Evolutionary conservation across 805 yeast species (phyloP), one percentile per base, ranked within the genome.

Genomic region (Candida taoyuanica): DNA sequence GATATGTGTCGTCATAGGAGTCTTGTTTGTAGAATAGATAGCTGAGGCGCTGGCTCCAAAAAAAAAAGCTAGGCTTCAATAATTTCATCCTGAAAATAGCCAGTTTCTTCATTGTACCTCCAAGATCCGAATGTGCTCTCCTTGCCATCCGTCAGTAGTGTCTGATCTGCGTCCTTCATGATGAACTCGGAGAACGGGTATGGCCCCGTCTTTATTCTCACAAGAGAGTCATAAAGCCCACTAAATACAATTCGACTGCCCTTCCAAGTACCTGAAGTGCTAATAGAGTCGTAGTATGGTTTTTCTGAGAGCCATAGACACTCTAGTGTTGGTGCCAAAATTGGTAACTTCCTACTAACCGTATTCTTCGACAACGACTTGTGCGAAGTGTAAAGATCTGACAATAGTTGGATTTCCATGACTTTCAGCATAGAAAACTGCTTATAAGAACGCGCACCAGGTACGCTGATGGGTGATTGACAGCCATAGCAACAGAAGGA

Each of bases 301-400:
- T 30, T 30, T 26, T 35, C 39, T 4, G 39, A 35, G 3, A 35
- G 33, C 39, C 39, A 35, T 8, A 35, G 39, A 18, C 34, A 24
- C 17, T 35, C 30, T 3, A 35, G 20, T 9, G 39, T 30, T 3
- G 39, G 39, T 5, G 39, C 39, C 16, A 35, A 23, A 24, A 35
- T 35, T 8, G 39, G 34, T 2, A 35, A 28, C 19, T 35, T 35
- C 11, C 39, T 24, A 4, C 29, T 5, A n/a, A 25, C 34, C 3
- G 17, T 7, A n/a, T 29, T 17, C 8, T 23, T 12, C 7, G 16
- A 5, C 11, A 21, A 7, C 30, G 7, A 14, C 30, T 15, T 28
- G 8, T 5, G 18, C 7, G 30, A 9, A 15, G 18, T 8, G 24
- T 11, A 11, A 8, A 21, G 11, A 21, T 21, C 24, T 11, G 24